A percentile compares a stretch with the other conserved stretches of the same genome.
These are phyloP conservation scores for Exophiala sideris DNA, from an alignment of 2,329 filamentous ascomycete species.

Conservation along the genomic window DNA sequence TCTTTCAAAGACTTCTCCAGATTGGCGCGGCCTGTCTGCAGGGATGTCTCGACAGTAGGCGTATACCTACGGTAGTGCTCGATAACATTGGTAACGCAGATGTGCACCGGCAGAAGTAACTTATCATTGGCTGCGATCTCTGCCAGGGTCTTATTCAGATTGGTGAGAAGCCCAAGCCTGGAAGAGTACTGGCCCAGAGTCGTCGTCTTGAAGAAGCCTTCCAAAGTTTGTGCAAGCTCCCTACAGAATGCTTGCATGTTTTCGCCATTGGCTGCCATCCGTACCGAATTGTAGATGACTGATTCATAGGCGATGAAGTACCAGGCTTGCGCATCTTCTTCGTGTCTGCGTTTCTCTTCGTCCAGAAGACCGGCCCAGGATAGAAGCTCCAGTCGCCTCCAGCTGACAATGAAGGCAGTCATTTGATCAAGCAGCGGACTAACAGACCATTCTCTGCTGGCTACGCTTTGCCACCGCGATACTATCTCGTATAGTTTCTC, in stretches of 20 bases:
- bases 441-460: conserved; percentile 73
- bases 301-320: conserved; percentile 96
- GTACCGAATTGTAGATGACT: conserved; percentile 71
- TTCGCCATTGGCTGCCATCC: conserved; percentile 57
- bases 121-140: conserved; percentile 60
- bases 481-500: conserved; percentile 84
- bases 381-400: conserved; percentile 85
- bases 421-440: conserved; percentile 69
- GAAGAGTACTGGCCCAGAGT: conserved; percentile 76
- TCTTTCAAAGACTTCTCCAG: conserved; percentile 94
- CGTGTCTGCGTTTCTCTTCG: conserved; percentile 71
- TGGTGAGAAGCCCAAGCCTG: conserved; percentile 66
- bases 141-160: conserved; percentile 62
- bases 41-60: conserved; percentile 59
- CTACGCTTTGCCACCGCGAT: conserved; percentile 93
- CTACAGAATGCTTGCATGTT: conserved; percentile 52
- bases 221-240: conserved; percentile 70
- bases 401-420: conserved; percentile 76
- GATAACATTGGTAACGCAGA: conserved; percentile 73
- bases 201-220: conserved; percentile 73
- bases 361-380: conserved; percentile 91
- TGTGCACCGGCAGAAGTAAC: conserved; percentile 55
- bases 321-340: conserved; percentile 80
- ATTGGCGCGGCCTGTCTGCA: conserved; percentile 64
- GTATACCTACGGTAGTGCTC: conserved; percentile 71